Evolutionary conservation across 257 asterid species (phyloP), one percentile per base, ranked within the genome.

Genomic region (Anisodus acutangulus): DNA sequence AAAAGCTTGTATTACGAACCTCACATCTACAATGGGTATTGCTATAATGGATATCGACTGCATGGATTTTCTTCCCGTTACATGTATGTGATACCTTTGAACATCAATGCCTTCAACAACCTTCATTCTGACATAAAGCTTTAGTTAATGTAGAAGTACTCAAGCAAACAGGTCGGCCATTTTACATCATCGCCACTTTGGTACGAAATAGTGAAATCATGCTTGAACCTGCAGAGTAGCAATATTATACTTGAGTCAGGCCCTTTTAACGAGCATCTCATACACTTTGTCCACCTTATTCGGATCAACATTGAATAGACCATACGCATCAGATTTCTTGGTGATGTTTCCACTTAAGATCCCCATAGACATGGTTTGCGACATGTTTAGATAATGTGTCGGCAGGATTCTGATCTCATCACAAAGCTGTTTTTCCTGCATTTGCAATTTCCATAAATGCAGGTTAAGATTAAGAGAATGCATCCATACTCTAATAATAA

Each of bases 401-500:
- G 98, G 99, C 35, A 92, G 90, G 85, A 96, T 91, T 88, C 91
- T 92, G 54, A 94, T 93, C 92, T 94, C 98, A 83, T 89, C 90
- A 63, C 99, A 96, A 16, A 96, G 92, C 89, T 86, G 91, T 88
- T 90, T 96, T 89, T 96, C 99, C 99, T 96, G 94, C 90, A 84
- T n/a, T 74, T 51, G 49, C 72, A 55, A 59, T 64, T 1, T 57
- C 37, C 67, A 69, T 74, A 68, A 54, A 41, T 60, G 26, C 69
- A 54, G 37, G 39, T 82, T 45, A 82, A 62, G 64, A 68, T 67
- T 72, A 66, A 41, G 19, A 82, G 63, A 19, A 51, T 31, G 17
- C 49, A 82, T 22, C 76, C 47, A 26, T 47, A 82, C 55, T 13
- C 58, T 66, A 43, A 19, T 2, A 81, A 49, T 8, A 22, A 17